These are phyloP conservation scores for Rubroshorea leprosula DNA, from an alignment of 345 rosid species.

Conservation along the genomic window DNA sequence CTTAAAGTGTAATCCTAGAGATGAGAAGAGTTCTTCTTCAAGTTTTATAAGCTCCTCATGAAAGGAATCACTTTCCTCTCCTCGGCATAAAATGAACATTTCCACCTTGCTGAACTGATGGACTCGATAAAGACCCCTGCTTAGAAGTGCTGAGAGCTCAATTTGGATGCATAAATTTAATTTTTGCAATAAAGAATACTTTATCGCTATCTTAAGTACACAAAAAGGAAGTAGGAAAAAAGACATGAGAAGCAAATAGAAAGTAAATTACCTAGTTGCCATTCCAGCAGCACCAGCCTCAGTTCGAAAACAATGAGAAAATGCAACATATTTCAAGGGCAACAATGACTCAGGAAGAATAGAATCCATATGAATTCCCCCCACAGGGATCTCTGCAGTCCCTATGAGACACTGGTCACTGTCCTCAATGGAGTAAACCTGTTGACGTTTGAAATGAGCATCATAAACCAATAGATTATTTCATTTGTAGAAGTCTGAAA, in stretches of 20 bases:
- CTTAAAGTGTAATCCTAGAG: slow-evolving; percentile 77
- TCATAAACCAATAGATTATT: too few species aligned
- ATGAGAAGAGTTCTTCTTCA: slow-evolving; percentile 82
- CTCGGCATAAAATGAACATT: slow-evolving; percentile 71
- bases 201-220: neutral
- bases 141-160: slow-evolving; percentile 5
- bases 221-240: too few species aligned
- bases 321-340: slow-evolving; percentile 75
- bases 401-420: slow-evolving; percentile 94
- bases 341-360: slow-evolving; percentile 56
- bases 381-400: slow-evolving; percentile 94
- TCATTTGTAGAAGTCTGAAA: too few species aligned
- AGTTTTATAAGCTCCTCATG: slow-evolving; percentile 78
- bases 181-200: neutral
- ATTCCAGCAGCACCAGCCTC: slow-evolving; percentile 97
- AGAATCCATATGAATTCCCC: slow-evolving; percentile 94
- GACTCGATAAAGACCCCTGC: slow-evolving; percentile 92
- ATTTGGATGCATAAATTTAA: too few species aligned
- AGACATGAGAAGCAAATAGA: too few species aligned
- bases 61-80: slow-evolving; percentile 64
- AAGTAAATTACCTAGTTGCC: slow-evolving; percentile 53
- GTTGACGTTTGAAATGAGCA: slow-evolving; percentile 14
- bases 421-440: slow-evolving; percentile 82
- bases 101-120: slow-evolving; percentile 97
- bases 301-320: slow-evolving; percentile 93